Evolutionary conservation across 2,329 filamentous ascomycete species (phyloP), one percentile per base, ranked within the genome.

Genomic region (Capronia coronata): DNA sequence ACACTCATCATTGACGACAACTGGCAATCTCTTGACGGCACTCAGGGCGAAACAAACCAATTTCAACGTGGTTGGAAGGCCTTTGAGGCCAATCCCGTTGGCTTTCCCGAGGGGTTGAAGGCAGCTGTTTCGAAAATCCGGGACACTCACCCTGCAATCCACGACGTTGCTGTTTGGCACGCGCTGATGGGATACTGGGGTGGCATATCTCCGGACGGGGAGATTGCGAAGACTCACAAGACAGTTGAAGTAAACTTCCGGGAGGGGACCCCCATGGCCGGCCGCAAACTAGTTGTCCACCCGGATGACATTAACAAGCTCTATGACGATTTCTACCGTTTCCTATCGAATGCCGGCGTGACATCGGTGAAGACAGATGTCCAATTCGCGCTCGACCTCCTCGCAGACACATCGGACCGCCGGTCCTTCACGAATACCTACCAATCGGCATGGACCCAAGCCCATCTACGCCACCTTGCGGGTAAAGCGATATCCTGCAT

Each of bases 1-100:
- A 94, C 83, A 61, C 74, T 98, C 1, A 95, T 97, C 54, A 94
- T 98, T 55, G 93, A 98, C 60, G 93, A 98, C 64, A 94, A 94
- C 61, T 98, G 93, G 93, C 90, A 95, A 67, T 80, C 84, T 7
- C 75, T 94, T 5, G 77, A 82, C 21, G 63, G 70, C 42, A 71
- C 73, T 22, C 70, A 76, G 54, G 76, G 74, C 2, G 67, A 74
- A 11, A 72, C 67, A 1, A 49, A 49, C 35, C 75, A 79, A 56
- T 76, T 75, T 56, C 63, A 69, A 30, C 68, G 75, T 11, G 74
- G 73, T 11, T 94, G 86, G 88, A 78, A 79, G 8, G 79, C 84
- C 6, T 97, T 98, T 56, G 90, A 97, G 63, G 93, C 91, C 0
- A 86, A 94, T 50, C 76, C 80, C 9, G 73, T 77, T 21, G 80